These are phyloP conservation scores for Austropuccinia psidii DNA, from an alignment of 1,284 basidiomycete species.

Conservation along the genomic window DNA sequence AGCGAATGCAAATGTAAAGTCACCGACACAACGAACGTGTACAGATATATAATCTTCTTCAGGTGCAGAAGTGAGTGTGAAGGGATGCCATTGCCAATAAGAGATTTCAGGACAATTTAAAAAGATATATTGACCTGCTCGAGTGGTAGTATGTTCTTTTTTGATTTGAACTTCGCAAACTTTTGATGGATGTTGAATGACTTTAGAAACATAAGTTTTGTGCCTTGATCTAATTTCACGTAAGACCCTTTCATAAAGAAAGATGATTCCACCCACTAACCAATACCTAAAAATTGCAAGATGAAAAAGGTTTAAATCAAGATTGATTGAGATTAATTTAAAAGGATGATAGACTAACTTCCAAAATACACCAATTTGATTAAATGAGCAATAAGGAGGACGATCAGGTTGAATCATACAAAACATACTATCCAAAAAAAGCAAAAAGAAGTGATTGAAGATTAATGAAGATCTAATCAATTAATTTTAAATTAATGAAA, in stretches of 20 bases:
- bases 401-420: constrained; percentile 87
- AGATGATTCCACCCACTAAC: constrained; percentile 75
- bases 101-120: constrained; percentile 69
- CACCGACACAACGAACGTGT: constrained; percentile 70
- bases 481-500: background rate
- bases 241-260: constrained; percentile 72
- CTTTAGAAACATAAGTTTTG: constrained; percentile 78
- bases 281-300: constrained; percentile 59
- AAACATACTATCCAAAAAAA: constrained; percentile 62
- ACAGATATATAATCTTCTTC: constrained; percentile 85
- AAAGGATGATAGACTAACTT: constrained; percentile 51
- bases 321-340: background rate
- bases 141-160: constrained; percentile 71
- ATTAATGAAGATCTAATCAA: background rate
- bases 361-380: constrained; percentile 85
- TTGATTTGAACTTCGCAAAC: constrained; percentile 88
- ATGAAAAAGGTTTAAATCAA: background rate
- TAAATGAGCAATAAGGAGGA: constrained; percentile 71
- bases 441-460: background rate
- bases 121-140: constrained; percentile 76
- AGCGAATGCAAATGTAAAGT: constrained; percentile 71
- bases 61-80: constrained; percentile 73
- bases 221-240: constrained; percentile 80
- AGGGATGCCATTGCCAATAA: constrained; percentile 90
- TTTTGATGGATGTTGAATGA: constrained; percentile 81